A percentile compares a stretch with the other conserved stretches of the same genome.
These are phyloP conservation scores for Deuterostichococcus epilithicus DNA, from an alignment of 139 green algal species.

Conservation along the genomic window DNA sequence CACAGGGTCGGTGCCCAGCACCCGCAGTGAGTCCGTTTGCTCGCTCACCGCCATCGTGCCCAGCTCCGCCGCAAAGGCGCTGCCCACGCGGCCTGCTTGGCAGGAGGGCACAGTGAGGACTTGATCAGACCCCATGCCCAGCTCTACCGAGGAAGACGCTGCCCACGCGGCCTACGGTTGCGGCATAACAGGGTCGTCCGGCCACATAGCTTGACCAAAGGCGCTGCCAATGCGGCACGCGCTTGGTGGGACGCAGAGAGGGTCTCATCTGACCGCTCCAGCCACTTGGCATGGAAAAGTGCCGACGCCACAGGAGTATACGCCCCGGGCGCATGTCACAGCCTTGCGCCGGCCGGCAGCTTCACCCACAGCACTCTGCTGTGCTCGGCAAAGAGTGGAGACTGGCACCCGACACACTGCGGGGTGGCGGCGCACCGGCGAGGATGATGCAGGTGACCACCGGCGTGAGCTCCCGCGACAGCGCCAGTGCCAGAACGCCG, in stretches of 20 bases:
- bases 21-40: slow-evolving; percentile 94
- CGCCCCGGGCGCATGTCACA: no score
- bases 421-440: slow-evolving; percentile 33
- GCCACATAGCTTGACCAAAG: no score
- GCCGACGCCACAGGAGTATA: no score
- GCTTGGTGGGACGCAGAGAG: no score
- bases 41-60: slow-evolving; percentile 99
- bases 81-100: slow-evolving; percentile 87
- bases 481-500: slow-evolving; percentile 91
- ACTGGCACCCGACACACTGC: not conserved
- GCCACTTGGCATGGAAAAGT: no score
- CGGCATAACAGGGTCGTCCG: no score
- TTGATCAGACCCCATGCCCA: no score
- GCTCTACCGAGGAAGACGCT: slow-evolving; percentile 94
- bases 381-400: not conserved
- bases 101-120: no score
- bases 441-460: slow-evolving; percentile 98
- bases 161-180: slow-evolving; percentile 90
- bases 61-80: slow-evolving; percentile 95
- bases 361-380: not conserved
- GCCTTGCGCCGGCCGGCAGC: no score
- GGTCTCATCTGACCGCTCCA: no score
- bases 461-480: slow-evolving; percentile 92
- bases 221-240: no score
- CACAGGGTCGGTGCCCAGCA: slow-evolving; percentile 92